phyloP scores from a whole-genome alignment of 2,329 filamentous ascomycete species.

The Emmonsia crescens region DNA sequence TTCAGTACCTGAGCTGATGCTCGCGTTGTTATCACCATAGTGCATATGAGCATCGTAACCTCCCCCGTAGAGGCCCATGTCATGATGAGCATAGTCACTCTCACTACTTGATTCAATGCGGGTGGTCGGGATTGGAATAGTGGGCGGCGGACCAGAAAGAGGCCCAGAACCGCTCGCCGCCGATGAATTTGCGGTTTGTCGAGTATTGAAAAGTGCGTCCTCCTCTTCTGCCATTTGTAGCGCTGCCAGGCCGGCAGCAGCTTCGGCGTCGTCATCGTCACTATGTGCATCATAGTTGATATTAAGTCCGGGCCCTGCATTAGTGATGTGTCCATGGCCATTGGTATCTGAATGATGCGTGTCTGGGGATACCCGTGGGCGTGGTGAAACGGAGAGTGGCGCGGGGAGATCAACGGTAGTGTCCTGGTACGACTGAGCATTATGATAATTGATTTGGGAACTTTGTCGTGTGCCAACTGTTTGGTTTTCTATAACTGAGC shows the following conservation, averaged over 20 bases:
- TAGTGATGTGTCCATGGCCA: slow-evolving; percentile 34
- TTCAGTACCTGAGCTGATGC: slow-evolving; percentile 2
- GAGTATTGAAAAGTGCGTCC: slow-evolving; percentile 53
- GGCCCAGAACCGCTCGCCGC: slow-evolving; percentile 34
- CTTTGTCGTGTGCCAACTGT: slow-evolving; percentile 18
- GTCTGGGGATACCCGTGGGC: slow-evolving; percentile 29
- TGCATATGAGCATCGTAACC: slow-evolving; percentile 54
- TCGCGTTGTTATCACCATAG: slow-evolving; percentile 37
- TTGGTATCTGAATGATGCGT: slow-evolving; percentile 40
- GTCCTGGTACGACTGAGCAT: slow-evolving; percentile 13
- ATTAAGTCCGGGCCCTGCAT: slow-evolving; percentile 35
- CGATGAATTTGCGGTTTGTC: slow-evolving; percentile 45
- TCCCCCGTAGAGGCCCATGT: slow-evolving; percentile 64
- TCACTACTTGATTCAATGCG: slow-evolving; percentile 46
- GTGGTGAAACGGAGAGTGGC: slow-evolving; percentile 20
- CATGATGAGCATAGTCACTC: slow-evolving; percentile 60
- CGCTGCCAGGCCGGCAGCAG: slow-evolving; percentile 69
- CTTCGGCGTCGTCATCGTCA: slow-evolving; percentile 82
- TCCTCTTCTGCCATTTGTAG: slow-evolving; percentile 73
- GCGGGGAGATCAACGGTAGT: slow-evolving; percentile 11
- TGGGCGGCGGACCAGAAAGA: slow-evolving; percentile 29
- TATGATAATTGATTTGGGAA: slow-evolving; percentile 18
- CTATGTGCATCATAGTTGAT: slow-evolving; percentile 41
- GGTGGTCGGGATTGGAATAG: slow-evolving; percentile 9
- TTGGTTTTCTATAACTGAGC: slow-evolving; percentile 35